These are phyloP conservation scores for Achaetomiella virescens DNA, from an alignment of 495 filamentous ascomycete genomes.

Conservation along the genomic window DNA sequence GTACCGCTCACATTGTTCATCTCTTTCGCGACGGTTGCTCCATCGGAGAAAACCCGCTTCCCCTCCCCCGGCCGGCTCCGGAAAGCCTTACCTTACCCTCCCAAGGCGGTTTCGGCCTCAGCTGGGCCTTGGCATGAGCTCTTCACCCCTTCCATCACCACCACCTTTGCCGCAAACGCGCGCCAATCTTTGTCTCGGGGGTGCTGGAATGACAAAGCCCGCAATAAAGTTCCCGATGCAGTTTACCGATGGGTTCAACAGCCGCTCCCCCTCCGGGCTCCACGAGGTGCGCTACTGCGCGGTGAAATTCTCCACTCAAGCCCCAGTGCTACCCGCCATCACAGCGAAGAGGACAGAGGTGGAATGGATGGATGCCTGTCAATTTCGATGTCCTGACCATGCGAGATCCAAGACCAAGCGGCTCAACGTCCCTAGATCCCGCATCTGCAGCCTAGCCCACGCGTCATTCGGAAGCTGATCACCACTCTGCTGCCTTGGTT, in stretches of 20 bases:
- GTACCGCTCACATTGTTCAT: too few relatives aligned
- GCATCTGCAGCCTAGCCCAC: constrained; percentile 7
- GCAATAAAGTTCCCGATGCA: constrained; percentile 1
- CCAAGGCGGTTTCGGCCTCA: constrained; percentile 13
- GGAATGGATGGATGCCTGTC: constrained; percentile 14
- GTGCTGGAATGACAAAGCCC: background rate
- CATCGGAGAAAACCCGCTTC: constrained; percentile 12
- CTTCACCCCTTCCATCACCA: background rate
- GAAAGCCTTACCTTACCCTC: constrained; percentile 19
- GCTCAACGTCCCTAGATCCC: background rate
- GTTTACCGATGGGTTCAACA: background rate
- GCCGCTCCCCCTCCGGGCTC: background rate
- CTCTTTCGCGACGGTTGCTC: constrained; percentile 22
- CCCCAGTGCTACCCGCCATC: background rate
- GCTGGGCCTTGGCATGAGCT: constrained; percentile 14
- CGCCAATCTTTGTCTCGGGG: background rate
- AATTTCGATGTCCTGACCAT: constrained; percentile 8
- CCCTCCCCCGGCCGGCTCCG: background rate
- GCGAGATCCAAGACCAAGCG: constrained; percentile 3
- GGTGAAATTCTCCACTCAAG: background rate
- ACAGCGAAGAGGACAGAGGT: background rate
- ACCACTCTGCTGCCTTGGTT: background rate
- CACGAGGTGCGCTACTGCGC: constrained; percentile 1
- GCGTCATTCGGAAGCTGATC: background rate
- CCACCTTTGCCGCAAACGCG: constrained; percentile 11